These are phyloP conservation scores for Falciphora oryzae DNA, from an alignment of 2,329 filamentous ascomycete species.

Conservation along the genomic window DNA sequence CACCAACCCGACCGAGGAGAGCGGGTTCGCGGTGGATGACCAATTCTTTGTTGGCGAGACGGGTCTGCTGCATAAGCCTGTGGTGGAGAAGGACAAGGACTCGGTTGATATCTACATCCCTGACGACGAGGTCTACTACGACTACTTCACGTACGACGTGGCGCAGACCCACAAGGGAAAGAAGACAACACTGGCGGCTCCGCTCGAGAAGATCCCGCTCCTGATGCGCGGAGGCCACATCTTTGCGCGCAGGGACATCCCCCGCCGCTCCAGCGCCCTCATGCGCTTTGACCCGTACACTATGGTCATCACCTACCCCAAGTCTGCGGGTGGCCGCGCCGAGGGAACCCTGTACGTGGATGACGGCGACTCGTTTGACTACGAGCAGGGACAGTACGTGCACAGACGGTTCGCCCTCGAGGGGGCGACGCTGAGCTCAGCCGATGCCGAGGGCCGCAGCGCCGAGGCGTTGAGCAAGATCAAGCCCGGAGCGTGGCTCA, in stretches of 20 bases:
- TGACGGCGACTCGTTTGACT: conserved; percentile 90
- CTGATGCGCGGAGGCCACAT: conserved; percentile 93
- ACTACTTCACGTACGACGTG: conserved; percentile 84
- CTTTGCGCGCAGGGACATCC: conserved; percentile 81
- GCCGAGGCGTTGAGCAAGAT: conserved; percentile 38
- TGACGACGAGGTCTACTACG: conserved; percentile 85
- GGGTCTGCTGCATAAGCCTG: conserved; percentile 87
- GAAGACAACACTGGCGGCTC: conserved; percentile 63
- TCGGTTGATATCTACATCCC: conserved; percentile 79
- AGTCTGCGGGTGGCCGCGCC: conserved; percentile 52
- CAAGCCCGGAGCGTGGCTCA: conserved; percentile 67
- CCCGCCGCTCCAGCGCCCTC: conserved; percentile 75
- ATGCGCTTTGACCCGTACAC: conserved; percentile 98
- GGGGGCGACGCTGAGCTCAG: conserved; percentile 57
- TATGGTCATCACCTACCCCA: conserved; percentile 68
- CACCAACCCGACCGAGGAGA: conserved; percentile 79
- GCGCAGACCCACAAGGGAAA: conserved; percentile 66
- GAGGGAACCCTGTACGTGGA: conserved; percentile 84
- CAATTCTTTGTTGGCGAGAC: conserved; percentile 88
- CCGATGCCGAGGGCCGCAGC: conserved; percentile 55
- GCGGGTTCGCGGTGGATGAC: conserved; percentile 83
- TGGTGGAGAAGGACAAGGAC: conserved; percentile 69
- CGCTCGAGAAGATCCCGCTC: conserved; percentile 80
- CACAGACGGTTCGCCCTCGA: conserved; percentile 72
- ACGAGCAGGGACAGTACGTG: conserved; percentile 79